phyloP scores from a whole-genome alignment of 1,139 yeast genomes.

The Sporopachydermia cereana region DNA sequence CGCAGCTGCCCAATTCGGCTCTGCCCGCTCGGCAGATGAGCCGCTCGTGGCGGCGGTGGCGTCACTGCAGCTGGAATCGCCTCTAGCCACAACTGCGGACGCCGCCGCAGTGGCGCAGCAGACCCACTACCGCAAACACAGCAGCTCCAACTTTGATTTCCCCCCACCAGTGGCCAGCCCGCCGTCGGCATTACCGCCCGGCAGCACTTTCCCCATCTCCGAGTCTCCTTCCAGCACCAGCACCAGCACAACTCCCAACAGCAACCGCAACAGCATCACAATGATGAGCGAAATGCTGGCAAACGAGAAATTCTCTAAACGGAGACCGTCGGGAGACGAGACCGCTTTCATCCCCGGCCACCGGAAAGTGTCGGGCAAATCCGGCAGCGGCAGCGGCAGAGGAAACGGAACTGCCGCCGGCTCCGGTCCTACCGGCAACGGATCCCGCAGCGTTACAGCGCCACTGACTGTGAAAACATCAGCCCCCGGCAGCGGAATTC shows the following conservation, averaged over 20 bases:
- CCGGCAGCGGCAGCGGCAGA: not conserved
- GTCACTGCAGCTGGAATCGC: slow-evolving; percentile 2
- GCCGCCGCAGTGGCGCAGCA: not conserved
- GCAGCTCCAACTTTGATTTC: slow-evolving; percentile 2
- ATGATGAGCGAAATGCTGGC: slow-evolving; percentile 1
- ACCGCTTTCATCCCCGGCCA: not conserved
- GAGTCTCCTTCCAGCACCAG: not conserved
- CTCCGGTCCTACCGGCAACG: not conserved
- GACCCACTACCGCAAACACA: not conserved
- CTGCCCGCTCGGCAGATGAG: not conserved
- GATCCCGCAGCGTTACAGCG: not conserved
- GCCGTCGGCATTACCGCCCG: too few relatives aligned
- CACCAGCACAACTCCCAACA: not conserved
- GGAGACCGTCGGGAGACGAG: not conserved
- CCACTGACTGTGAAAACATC: not conserved
- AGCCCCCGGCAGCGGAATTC: not conserved
- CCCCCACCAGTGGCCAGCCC: too few relatives aligned
- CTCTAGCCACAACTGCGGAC: not conserved
- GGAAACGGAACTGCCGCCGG: not conserved
- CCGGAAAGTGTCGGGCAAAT: slow-evolving; percentile 1
- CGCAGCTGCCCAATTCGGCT: not conserved
- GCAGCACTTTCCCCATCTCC: too few relatives aligned
- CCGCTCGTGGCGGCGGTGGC: not conserved
- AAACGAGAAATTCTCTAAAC: not conserved
- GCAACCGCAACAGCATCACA: not conserved